Evolutionary conservation across 129 eudicot species (phyloP).

Genomic region (Glebionis coronaria): DNA sequence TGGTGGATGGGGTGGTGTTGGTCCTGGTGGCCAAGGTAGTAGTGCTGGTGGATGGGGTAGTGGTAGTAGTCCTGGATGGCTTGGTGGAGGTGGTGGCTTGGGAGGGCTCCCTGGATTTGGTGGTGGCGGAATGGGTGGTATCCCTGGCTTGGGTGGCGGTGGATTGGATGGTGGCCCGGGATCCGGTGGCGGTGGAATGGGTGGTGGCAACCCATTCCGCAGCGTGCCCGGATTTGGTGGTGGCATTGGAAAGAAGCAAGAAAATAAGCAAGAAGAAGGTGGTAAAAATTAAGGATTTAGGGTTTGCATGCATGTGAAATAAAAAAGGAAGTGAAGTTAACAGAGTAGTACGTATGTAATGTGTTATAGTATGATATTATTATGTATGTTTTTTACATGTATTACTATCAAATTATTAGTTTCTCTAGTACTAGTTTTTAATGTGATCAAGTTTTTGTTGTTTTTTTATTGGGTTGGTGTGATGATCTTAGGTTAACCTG

Average conservation of each 20-base stretch:
- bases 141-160: slow-evolving; percentile 29
- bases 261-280: not conserved
- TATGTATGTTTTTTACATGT: not conserved
- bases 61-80: slow-evolving; percentile 43
- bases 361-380: not conserved
- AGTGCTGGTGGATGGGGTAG: slow-evolving; percentile 34
- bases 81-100: slow-evolving; percentile 20
- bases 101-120: slow-evolving; percentile 26
- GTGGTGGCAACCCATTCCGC: slow-evolving; percentile 15
- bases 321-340: slow-evolving; percentile 4
- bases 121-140: slow-evolving; percentile 15
- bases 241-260: not conserved
- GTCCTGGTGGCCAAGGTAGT: slow-evolving; percentile 8
- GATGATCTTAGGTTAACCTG: too few relatives aligned
- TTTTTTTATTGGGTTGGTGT: too few relatives aligned
- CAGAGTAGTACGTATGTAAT: not conserved
- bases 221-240: slow-evolving; percentile 3
- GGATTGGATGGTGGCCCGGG: slow-evolving; percentile 10
- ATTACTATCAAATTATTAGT: too few relatives aligned
- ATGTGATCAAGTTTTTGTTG: too few relatives aligned
- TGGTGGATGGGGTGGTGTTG: slow-evolving; percentile 17
- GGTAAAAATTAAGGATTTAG: not conserved
- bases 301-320: slow-evolving; percentile 24
- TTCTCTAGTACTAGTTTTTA: too few relatives aligned
- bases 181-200: slow-evolving; percentile 7